These are phyloP conservation scores for Phyllosticta capitalensis DNA, from an alignment of 2,329 filamentous ascomycete species.

Conservation along the genomic window DNA sequence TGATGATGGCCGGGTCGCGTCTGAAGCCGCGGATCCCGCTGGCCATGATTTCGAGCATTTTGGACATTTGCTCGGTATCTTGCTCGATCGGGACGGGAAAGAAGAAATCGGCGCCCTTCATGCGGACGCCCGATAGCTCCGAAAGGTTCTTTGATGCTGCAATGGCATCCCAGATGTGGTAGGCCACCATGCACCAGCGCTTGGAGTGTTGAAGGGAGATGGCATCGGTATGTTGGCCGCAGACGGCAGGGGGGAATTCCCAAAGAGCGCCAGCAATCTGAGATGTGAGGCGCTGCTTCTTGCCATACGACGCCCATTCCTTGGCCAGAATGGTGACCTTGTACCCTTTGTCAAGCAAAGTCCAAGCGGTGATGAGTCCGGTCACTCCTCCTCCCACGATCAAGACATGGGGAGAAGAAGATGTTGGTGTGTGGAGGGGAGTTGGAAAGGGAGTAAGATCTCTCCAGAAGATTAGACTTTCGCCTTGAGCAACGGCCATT, in stretches of 20 bases:
- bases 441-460: constrained; percentile 6
- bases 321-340: constrained; percentile 37
- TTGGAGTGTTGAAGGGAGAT: constrained; percentile 33
- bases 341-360: constrained; percentile 36
- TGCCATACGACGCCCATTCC: constrained; percentile 30
- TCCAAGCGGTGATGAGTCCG: constrained; percentile 31
- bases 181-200: constrained; percentile 34
- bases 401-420: constrained; percentile 14
- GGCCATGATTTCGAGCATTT: constrained; percentile 34
- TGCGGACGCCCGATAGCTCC: constrained; percentile 26
- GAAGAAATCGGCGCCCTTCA: constrained; percentile 33
- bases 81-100: constrained; percentile 28
- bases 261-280: constrained; percentile 40
- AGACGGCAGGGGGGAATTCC: constrained; percentile 39
- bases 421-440: not conserved
- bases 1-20: constrained; percentile 21
- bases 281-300: constrained; percentile 33
- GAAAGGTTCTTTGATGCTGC: constrained; percentile 25
- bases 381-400: constrained; percentile 22
- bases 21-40: constrained; percentile 33
- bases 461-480: constrained; percentile 3
- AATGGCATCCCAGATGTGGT: constrained; percentile 34
- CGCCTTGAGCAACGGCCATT: not conserved
- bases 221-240: constrained; percentile 34
- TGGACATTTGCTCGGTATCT: constrained; percentile 24